These are phyloP conservation scores for Solanum hybrid DNA, from an alignment of 305 asterid species.

Conservation along the genomic window DNA sequence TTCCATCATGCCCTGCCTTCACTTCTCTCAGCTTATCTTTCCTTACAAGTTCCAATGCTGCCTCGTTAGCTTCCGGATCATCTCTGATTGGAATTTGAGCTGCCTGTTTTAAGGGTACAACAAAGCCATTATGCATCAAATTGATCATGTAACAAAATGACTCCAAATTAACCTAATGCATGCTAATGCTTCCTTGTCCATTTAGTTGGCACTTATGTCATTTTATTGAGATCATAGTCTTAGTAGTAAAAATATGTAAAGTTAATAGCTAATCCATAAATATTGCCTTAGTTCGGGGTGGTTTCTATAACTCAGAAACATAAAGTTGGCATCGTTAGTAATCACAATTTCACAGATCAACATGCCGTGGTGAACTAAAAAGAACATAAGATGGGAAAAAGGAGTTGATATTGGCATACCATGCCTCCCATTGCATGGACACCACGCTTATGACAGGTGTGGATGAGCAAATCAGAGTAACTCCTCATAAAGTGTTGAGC, in stretches of 20 bases:
- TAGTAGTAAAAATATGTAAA: neutral
- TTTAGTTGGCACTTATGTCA: neutral
- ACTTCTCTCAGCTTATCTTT: constrained; percentile 76
- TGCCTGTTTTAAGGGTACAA: constrained; percentile 35
- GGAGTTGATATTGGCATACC: constrained; percentile 23
- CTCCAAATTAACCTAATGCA: neutral
- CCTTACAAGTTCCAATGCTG: constrained; percentile 59
- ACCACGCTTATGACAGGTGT: constrained; percentile 75
- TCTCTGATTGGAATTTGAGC: constrained; percentile 89
- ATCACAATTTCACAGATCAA: neutral
- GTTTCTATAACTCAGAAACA: neutral
- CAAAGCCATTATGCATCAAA: neutral
- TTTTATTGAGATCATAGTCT: neutral
- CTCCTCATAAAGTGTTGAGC: constrained; percentile 78
- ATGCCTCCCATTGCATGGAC: constrained; percentile 98
- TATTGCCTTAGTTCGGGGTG: neutral
- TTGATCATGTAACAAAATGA: neutral
- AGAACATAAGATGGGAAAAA: neutral
- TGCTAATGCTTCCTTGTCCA: neutral
- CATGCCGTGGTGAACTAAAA: neutral
- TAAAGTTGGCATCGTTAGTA: neutral
- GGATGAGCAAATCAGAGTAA: constrained; percentile 69
- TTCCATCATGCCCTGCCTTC: constrained; percentile 88
- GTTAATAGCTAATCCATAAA: neutral
- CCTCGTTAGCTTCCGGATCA: constrained; percentile 62